Evolutionary conservation across 192 early-diverging fungal species (phyloP), one percentile per base, ranked within the genome.

Genomic region (Diversispora eburnea): DNA sequence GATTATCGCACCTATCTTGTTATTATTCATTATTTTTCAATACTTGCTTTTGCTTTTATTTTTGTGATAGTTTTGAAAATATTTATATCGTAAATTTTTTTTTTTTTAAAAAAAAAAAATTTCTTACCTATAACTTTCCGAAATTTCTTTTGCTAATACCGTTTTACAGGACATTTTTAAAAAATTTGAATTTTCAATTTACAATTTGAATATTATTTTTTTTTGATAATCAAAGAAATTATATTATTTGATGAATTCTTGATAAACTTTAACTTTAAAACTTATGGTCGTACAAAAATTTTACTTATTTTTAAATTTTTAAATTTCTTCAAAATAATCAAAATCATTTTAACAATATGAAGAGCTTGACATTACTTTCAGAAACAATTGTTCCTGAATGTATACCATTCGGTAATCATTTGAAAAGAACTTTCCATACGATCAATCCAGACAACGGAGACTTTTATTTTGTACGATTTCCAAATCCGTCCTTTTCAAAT

Each of bases 351-450:
- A 63, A 63, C 13, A 13, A 61, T 0, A 61, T 63, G 61, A 63
- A 63, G 19, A 63, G n/a, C n/a, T 43, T 63, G 45, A 63, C 33
- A 45, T 63, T 63, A 63, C 61, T 63, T 63, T 63, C n/a, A n/a
- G 39, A 63, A 63, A 43, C n/a, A 39, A 63, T 43, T 43, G 13
- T 41, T n/a, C 43, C 61, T 45, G 12, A 10, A 17, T 2, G 51
- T 17, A 54, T 4, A 4, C n/a, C 51, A 33, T 33, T 33, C n/a
- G 12, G n/a, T 54, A 10, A 4, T 54, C 12, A 13, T 4, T 13
- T 54, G n/a, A 54, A 54, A 54, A 54, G 12, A 4, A 54, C 12
- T 54, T 17, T 2, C 4, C 51, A 54, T 63, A 19, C 42, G 45
- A n/a, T 63, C 9, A 63, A 63, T 63, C 42, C 33, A 17, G 61